Percentiles rank a stretch among this genome's conserved stretches.
Conservation (phyloP, 208 protist genomes). For the Trypanosoma rangeli region DNA sequence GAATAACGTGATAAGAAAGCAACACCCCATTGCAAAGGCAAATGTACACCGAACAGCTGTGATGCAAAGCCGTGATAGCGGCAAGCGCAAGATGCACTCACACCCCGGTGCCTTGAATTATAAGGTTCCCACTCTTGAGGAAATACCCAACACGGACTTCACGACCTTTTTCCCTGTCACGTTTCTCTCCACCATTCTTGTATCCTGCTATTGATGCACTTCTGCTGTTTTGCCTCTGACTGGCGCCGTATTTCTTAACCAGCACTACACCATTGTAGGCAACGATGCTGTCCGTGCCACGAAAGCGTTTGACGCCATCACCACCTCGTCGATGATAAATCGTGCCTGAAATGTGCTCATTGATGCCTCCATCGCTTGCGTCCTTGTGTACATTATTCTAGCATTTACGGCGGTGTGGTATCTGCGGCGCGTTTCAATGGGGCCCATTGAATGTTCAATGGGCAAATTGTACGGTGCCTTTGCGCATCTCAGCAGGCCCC, state of each 20-base stretch:
- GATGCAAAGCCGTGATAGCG: no score
- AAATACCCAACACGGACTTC: background rate
- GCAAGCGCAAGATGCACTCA: background rate
- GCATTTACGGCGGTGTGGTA: background rate
- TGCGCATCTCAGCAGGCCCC: slow-evolving; percentile 5
- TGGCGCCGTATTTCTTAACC: slow-evolving; percentile 8
- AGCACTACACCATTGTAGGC: background rate
- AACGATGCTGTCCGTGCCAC: background rate
- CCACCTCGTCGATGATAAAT: background rate
- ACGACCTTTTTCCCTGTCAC: slow-evolving; percentile 6
- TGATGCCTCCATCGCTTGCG: slow-evolving; percentile 3
- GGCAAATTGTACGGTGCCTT: slow-evolving; percentile 8
- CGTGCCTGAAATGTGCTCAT: slow-evolving; percentile 6
- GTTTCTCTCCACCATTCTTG: slow-evolving; percentile 1
- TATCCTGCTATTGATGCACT: slow-evolving; percentile 6
- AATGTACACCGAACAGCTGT: no score
- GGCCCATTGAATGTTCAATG: background rate
- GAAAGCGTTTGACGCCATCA: background rate
- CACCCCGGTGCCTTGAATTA: background rate
- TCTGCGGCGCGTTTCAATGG: background rate
- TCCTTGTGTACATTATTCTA: slow-evolving; percentile 15
- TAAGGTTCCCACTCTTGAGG: background rate
- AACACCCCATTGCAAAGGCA: no score
- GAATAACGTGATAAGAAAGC: no score
- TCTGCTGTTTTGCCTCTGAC: slow-evolving; percentile 4